Evolutionary conservation across 371 early-diverging fungal species (phyloP), one percentile per base, ranked within the genome.

Genomic region (Fennellomyces sp.): DNA sequence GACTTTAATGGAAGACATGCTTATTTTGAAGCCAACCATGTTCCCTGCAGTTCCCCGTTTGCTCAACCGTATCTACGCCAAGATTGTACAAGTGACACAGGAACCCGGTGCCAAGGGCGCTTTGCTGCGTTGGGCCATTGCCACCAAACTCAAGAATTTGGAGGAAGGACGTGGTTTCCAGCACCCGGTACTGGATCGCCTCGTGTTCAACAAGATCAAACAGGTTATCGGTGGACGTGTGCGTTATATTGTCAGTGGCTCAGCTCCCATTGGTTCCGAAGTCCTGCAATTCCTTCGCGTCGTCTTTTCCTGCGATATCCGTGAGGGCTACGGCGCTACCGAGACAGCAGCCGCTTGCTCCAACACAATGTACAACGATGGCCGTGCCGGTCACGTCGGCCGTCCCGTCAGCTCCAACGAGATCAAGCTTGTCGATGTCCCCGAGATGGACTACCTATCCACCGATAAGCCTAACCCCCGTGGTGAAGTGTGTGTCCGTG

Each of bases 401-500:
- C 68, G 84, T 3, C 81, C 89, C 5, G 58, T 82, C 33, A 64
- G 81, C 33, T 82, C 79, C 62, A 63, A 60, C 38, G 89, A 91
- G 72, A 61, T 94, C 54, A 98, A 96, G 72, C 83, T 99, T 25
- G 87, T 90, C 5, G 91, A 92, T 61, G 89, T 95, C 0, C 94
- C 96, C 7, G 96, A 96, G 23, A 89, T 95, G 91, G 74, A 83
- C 61, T 96, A 97, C 78, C 73, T 78, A 4, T 78, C 88, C 2
- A 84, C 82, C 3, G 94, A 94, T 70, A 80, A 81, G 61, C 92
- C 91, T 4, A 70, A 63, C 36, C 94, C 93, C 27, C 86, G 91
- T 50, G 98, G 98, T 27, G 98, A 99, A 74, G 75, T 99, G 21
- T 90, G 92, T 62, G 57, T 92, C 33, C 88, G 95, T 48, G 99